Percentiles rank a stretch among this genome's conserved stretches.
phyloP scores from a whole-genome alignment of 257 asterid genomes.

The Gentiana dahurica region DNA sequence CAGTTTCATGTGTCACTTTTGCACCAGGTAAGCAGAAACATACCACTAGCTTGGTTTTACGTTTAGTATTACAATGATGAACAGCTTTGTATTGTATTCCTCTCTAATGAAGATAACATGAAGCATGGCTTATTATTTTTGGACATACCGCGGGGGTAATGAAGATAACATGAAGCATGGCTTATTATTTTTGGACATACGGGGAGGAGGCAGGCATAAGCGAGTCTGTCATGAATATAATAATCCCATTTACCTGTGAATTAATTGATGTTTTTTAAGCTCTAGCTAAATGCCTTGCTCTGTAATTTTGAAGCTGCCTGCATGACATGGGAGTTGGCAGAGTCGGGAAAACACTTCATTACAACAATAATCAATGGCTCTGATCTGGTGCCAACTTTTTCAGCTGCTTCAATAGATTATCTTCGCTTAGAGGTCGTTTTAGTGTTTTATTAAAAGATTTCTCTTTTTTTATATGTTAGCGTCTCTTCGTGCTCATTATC shows the following conservation, averaged over 20 bases:
- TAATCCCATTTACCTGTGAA: no score
- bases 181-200: no score
- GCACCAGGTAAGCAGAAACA: conserved; percentile 56
- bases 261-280: neutral
- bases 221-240: no score
- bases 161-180: no score
- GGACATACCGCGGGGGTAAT: no score
- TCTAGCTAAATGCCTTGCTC: no score
- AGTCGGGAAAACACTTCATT: conserved; percentile 71
- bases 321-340: conserved; percentile 87
- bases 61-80: no score
- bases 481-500: neutral
- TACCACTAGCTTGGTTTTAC: no score
- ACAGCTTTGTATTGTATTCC: no score
- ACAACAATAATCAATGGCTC: conserved; percentile 72
- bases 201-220: no score
- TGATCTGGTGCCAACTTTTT: conserved; percentile 83
- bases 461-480: neutral
- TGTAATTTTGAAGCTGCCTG: conserved; percentile 50
- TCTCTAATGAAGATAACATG: no score
- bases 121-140: no score
- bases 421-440: conserved; percentile 72
- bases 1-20: conserved; percentile 59
- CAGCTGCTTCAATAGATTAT: conserved; percentile 69
- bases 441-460: neutral